Evolutionary conservation across 441 rosid genomes (phyloP).

Genomic region (Gossypium aridum): DNA sequence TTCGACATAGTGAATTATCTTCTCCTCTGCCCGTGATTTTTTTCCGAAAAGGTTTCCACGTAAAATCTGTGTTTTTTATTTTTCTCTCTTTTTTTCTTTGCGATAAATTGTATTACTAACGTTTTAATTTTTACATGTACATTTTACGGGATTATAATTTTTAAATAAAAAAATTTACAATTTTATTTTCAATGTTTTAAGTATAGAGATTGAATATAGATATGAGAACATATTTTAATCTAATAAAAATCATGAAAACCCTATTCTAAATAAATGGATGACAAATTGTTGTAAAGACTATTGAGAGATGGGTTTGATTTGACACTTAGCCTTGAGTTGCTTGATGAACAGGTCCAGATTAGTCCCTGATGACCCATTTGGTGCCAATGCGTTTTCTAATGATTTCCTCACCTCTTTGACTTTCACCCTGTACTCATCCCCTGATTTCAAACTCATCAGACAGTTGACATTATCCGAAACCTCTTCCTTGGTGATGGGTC

Average conservation of each 20-base stretch:
- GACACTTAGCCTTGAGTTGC: constrained; percentile 23
- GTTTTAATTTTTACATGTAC: too few relatives aligned
- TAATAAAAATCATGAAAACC: neutral
- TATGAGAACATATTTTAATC: too few relatives aligned
- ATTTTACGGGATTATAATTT: too few relatives aligned
- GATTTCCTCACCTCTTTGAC: constrained; percentile 32
- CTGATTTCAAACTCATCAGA: constrained; percentile 37
- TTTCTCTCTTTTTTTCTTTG: too few relatives aligned
- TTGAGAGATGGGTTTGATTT: neutral
- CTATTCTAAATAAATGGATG: neutral
- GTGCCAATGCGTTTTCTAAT: constrained; percentile 30
- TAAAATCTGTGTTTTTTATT: too few relatives aligned
- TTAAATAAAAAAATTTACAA: too few relatives aligned
- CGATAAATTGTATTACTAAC: too few relatives aligned
- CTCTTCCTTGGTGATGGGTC: constrained; percentile 30
- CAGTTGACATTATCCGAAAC: constrained; percentile 31
- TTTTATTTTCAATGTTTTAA: too few relatives aligned
- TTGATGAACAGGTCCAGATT: constrained; percentile 36
- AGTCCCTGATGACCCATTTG: constrained; percentile 40
- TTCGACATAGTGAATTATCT: too few relatives aligned
- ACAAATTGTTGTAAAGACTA: neutral
- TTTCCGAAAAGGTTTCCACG: too few relatives aligned
- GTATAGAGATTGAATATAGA: too few relatives aligned
- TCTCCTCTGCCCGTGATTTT: too few relatives aligned
- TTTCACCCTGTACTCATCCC: constrained; percentile 25